These are phyloP conservation scores for Solanum ossicruentum DNA, from an alignment of 257 asterid genomes.

Conservation along the genomic window DNA sequence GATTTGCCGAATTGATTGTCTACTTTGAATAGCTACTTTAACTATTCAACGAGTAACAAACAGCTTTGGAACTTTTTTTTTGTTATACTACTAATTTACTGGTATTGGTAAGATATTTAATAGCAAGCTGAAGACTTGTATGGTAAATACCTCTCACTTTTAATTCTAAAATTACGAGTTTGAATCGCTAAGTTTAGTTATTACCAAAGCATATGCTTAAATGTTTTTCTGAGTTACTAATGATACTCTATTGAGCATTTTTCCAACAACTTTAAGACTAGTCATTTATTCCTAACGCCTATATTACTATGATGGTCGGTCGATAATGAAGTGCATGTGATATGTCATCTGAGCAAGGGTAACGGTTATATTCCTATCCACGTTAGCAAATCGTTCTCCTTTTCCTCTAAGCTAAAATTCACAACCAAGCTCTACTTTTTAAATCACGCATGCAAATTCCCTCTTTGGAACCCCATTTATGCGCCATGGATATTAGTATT, in stretches of 20 bases:
- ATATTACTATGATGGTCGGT: too few species aligned
- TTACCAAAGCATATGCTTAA: background rate
- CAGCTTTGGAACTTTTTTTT: too few species aligned
- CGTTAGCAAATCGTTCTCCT: too few species aligned
- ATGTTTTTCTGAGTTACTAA: background rate
- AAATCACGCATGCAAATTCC: background rate
- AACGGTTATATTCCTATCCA: background rate
- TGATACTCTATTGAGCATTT: too few species aligned
- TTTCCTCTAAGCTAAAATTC: background rate
- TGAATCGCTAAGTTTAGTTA: too few species aligned
- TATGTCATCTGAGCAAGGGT: background rate
- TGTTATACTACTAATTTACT: background rate
- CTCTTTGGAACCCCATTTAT: background rate
- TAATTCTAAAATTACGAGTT: too few species aligned
- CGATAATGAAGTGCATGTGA: too few species aligned
- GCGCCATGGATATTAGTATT: too few species aligned
- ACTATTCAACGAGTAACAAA: background rate
- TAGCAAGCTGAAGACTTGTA: background rate
- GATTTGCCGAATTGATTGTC: background rate
- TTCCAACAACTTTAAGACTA: background rate
- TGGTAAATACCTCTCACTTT: too few species aligned
- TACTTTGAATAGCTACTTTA: background rate
- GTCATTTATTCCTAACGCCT: too few species aligned
- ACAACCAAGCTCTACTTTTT: background rate
- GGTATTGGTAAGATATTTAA: too few species aligned